A percentile compares a stretch with the other conserved stretches of the same genome.
phyloP scores from a whole-genome alignment of 371 early-diverging fungal species.

The Capniomyces stellatus region DNA sequence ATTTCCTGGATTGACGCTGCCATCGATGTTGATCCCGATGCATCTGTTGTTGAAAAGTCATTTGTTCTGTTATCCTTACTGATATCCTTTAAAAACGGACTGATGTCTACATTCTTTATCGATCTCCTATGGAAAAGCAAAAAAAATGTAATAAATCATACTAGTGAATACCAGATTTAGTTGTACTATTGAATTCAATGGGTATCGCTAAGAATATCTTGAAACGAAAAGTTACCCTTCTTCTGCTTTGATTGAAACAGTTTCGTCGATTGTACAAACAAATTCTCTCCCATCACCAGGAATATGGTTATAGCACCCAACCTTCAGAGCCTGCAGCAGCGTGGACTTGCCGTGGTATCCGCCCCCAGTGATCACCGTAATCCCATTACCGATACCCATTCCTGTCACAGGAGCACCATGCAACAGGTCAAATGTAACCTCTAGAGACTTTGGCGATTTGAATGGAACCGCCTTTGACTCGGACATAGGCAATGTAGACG shows the following conservation, averaged over 20 bases:
- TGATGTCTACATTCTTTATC: slow-evolving; percentile 25
- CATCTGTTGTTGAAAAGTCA: slow-evolving; percentile 25
- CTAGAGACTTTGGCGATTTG: slow-evolving; percentile 14
- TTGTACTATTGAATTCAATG: no score
- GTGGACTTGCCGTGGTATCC: slow-evolving; percentile 39
- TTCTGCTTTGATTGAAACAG: slow-evolving; percentile 26
- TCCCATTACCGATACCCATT: slow-evolving; percentile 27
- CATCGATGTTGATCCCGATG: slow-evolving; percentile 36
- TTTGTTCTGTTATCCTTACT: slow-evolving; percentile 23
- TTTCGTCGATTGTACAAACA: slow-evolving; percentile 15
- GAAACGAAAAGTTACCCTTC: no score
- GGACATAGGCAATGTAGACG: slow-evolving; percentile 23
- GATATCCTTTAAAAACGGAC: slow-evolving; percentile 30
- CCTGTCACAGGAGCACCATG: slow-evolving; percentile 24
- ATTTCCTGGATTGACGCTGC: slow-evolving; percentile 35
- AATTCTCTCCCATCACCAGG: slow-evolving; percentile 37
- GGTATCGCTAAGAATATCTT: no score
- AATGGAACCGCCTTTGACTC: slow-evolving; percentile 10
- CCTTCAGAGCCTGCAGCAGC: slow-evolving; percentile 27
- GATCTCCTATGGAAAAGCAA: no score
- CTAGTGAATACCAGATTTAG: no score
- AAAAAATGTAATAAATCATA: no score
- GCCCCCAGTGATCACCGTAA: slow-evolving; percentile 34
- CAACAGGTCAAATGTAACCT: slow-evolving; percentile 18
- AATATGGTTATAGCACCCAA: slow-evolving; percentile 31